These are phyloP conservation scores for Leccinum boreale DNA, from an alignment of 768 basidiomycete species.

Conservation along the genomic window DNA sequence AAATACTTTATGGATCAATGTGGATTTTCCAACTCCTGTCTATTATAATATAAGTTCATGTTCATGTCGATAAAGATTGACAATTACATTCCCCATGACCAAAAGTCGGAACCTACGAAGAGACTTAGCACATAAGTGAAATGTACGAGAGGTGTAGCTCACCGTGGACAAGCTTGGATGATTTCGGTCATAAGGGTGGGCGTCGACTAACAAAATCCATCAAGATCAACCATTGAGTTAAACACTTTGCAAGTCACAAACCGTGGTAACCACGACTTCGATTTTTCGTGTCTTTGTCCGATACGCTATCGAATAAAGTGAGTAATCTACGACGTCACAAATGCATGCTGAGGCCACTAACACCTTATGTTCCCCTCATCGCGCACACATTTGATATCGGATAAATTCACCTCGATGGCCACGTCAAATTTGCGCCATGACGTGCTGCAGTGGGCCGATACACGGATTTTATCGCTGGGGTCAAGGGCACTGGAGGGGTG, in stretches of 20 bases:
- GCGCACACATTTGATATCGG: background rate
- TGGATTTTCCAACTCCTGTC: conserved; percentile 16
- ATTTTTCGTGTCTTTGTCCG: conserved; percentile 4
- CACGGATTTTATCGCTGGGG: background rate
- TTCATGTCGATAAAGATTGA: background rate
- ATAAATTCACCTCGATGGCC: background rate
- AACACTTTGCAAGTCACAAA: background rate
- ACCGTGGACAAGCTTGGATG: conserved; percentile 1
- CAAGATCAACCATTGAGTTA: background rate
- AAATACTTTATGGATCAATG: no score
- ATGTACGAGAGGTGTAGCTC: background rate
- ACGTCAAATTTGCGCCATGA: background rate
- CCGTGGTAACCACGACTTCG: conserved; percentile 7
- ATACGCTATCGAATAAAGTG: conserved; percentile 1
- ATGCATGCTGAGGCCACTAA: conserved; percentile 1
- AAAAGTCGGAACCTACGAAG: conserved; percentile 12
- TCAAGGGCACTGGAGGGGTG: background rate
- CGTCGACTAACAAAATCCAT: background rate
- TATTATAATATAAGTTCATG: background rate
- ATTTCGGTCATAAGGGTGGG: background rate
- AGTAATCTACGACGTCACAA: background rate
- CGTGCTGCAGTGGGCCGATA: background rate
- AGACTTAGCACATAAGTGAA: background rate
- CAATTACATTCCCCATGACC: conserved; percentile 14
- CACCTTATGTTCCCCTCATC: conserved; percentile 1